Base-by-base conservation (phyloP, 2,329 filamentous ascomycete genomes). In the Daldinia sp. region DNA sequence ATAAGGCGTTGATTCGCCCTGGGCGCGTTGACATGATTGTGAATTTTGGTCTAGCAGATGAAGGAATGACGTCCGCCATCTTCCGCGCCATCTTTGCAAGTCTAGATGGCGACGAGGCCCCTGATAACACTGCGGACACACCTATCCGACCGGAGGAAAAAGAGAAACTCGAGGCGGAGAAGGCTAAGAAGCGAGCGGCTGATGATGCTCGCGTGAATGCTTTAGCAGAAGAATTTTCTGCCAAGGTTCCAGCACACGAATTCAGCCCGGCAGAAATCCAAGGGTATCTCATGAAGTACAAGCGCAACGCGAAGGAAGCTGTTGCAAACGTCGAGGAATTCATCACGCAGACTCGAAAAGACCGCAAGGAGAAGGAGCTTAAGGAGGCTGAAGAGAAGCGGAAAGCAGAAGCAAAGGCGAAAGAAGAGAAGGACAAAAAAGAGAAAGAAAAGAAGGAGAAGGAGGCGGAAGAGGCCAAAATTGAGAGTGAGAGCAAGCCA, bases 231-330 rank as follows among this genome's bases (percentile, higher is more conserved):
- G 72, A 82, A 58, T 90, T 90, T 65, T 81, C 84, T 0, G 73
- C 78, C 7, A 81, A 79, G 74, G 80, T 89, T n/a, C 88, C 88
- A 0, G 80, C 81, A 30, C 79, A 83, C 48, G 83, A 88, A 74
- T 89, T 89, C 74, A 87, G 85, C 60, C 88, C 87, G 0, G 88
- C 88, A 5, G 87, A 90, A 77, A 82, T 90, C 4, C 88, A 89
- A 75, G 88, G 88, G 4, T 84, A 84, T 62, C 80, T 90, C 55
- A 80, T 90, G 68, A 84, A 83, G 73, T 79, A 89, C 74, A 89
- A 89, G 81, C 82, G 83, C 9, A 78, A 82, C 62, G 84, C 87
- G 0, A 79, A 82, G 39, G 81, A 76, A 0, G 88, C 85, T 0
- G 79, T 89, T 3, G 81, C 79, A 6, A 80, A 78, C 2, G 79